These are phyloP conservation scores for Starmerella ratchasimensis DNA, from an alignment of 805 yeast species.

Conservation along the genomic window DNA sequence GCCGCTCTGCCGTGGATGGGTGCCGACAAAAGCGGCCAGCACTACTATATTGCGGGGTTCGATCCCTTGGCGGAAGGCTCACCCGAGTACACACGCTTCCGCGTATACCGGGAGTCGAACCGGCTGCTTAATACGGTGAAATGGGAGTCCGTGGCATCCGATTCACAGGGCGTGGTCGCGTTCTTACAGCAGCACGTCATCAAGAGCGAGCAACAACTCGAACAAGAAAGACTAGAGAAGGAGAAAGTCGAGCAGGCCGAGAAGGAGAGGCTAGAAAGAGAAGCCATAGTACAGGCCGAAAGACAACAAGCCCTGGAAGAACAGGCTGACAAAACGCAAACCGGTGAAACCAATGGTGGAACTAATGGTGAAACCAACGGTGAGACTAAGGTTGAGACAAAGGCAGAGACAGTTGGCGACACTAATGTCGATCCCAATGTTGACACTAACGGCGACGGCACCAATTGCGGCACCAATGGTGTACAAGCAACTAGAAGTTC, in stretches of 20 bases:
- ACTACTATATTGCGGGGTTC: conserved; percentile 19
- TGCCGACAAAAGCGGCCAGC: conserved; percentile 16
- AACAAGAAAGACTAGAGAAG: neutral
- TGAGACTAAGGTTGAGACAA: neutral
- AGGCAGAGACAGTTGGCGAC: neutral
- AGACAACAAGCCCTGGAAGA: too few relatives aligned
- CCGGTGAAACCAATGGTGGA: too few relatives aligned
- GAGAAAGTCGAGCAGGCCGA: neutral
- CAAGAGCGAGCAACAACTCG: neutral
- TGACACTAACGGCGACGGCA: too few relatives aligned
- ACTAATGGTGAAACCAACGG: too few relatives aligned
- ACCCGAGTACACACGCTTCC: conserved; percentile 24
- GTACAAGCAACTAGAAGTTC: too few relatives aligned
- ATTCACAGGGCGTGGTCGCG: conserved; percentile 18
- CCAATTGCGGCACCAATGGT: too few relatives aligned
- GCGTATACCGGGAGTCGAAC: conserved; percentile 26
- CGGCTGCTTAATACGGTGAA: conserved; percentile 23
- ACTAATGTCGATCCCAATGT: neutral
- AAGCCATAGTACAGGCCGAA: neutral
- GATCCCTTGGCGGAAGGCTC: conserved; percentile 14
- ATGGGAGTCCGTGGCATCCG: conserved; percentile 27
- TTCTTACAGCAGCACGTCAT: conserved; percentile 13
- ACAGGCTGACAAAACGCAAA: too few relatives aligned
- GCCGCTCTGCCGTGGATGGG: conserved; percentile 20
- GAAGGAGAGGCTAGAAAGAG: neutral